Evolutionary conservation across 495 filamentous ascomycete genomes (phyloP).

Genomic region (Annulohypoxylon moriforme): DNA sequence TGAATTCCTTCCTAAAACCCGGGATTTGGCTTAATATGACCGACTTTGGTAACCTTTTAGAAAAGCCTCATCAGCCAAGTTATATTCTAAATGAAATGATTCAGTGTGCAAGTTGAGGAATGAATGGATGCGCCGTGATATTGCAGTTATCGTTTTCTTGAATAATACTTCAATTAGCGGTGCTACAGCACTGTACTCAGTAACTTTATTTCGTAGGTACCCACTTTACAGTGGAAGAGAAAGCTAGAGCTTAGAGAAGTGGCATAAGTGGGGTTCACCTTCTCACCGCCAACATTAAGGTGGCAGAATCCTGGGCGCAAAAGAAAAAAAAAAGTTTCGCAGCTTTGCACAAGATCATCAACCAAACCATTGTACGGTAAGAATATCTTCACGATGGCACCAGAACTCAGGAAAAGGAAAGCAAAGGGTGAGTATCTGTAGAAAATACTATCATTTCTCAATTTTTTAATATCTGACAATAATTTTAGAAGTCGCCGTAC

Average conservation of each 20-base stretch:
- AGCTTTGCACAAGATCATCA: neutral
- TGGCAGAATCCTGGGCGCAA: conserved; percentile 47
- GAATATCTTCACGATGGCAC: conserved; percentile 67
- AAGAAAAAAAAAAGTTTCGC: conserved; percentile 28
- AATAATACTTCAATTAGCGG: neutral
- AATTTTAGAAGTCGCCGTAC: conserved; percentile 51
- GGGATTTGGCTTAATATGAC: neutral
- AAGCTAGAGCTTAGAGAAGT: conserved; percentile 9
- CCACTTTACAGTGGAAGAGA: neutral
- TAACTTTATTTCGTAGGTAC: neutral
- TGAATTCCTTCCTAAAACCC: neutral
- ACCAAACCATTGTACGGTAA: neutral
- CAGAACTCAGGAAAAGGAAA: conserved; percentile 76
- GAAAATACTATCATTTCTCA: conserved; percentile 9
- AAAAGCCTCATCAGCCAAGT: too few relatives aligned
- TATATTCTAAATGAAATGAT: neutral
- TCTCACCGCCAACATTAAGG: conserved; percentile 49
- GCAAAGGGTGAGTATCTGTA: conserved; percentile 75
- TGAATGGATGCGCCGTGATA: neutral
- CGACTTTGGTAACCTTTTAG: neutral
- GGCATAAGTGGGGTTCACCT: conserved; percentile 24
- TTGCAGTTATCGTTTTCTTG: neutral
- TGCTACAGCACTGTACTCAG: neutral
- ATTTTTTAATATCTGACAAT: conserved; percentile 8
- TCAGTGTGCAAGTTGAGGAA: neutral